phyloP scores from a whole-genome alignment of 805 yeast species.

The Pichia heedii region DNA sequence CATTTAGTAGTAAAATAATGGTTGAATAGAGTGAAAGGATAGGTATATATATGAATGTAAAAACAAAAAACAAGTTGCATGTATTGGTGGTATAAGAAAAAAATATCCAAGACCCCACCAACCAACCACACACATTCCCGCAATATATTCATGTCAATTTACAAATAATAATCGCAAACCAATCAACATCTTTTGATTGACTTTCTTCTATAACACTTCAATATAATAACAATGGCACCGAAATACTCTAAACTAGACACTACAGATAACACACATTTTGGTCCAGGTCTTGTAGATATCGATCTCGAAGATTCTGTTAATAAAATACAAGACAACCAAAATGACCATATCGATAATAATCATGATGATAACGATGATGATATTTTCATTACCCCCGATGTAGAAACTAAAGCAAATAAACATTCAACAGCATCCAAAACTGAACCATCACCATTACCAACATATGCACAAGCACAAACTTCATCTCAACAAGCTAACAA shows the following conservation, averaged over 20 bases:
- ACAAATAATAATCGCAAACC: too few relatives aligned
- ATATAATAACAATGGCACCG: not conserved
- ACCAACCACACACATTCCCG: too few relatives aligned
- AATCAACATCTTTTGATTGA: too few relatives aligned
- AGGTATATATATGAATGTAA: too few relatives aligned
- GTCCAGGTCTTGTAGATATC: not conserved
- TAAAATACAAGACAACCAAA: not conserved
- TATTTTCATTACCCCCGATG: constrained; percentile 28
- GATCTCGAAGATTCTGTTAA: not conserved
- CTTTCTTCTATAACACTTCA: too few relatives aligned
- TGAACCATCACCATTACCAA: constrained; percentile 1
- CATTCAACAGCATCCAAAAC: constrained; percentile 2
- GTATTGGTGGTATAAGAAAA: too few relatives aligned
- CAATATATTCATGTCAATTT: too few relatives aligned
- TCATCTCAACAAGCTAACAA: not conserved
- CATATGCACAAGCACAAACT: not conserved
- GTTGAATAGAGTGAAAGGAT: too few relatives aligned
- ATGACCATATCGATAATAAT: not conserved
- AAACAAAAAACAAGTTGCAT: too few relatives aligned
- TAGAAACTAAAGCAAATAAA: constrained; percentile 8
- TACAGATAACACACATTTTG: constrained; percentile 6
- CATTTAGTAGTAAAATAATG: not conserved
- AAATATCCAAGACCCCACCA: too few relatives aligned
- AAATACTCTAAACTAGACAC: constrained; percentile 5
- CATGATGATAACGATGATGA: constrained; percentile 22